Percentiles rank a stretch among this genome's conserved stretches.
Evolutionary conservation across 2,329 filamentous ascomycete genomes (phyloP).

Genomic region (Pestalotiopsis sp.): DNA sequence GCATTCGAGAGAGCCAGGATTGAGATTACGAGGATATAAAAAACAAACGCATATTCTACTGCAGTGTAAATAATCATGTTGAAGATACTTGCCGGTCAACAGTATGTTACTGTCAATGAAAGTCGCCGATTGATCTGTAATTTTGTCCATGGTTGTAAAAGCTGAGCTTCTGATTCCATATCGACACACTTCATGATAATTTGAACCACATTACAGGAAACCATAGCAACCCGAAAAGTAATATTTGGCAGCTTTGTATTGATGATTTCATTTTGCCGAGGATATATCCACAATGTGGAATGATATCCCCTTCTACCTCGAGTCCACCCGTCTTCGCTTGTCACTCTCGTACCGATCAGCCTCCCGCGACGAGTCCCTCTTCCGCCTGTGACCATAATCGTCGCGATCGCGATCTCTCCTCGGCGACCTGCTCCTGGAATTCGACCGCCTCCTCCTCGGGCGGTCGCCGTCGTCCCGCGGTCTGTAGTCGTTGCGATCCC

Average conservation of each 20-base stretch:
- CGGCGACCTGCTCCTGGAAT: constrained; percentile 58
- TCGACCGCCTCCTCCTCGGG: constrained; percentile 34
- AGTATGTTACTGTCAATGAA: too few species aligned
- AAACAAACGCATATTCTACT: too few species aligned
- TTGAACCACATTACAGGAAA: background rate
- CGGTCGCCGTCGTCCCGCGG: constrained; percentile 29
- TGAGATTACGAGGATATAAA: constrained; percentile 80
- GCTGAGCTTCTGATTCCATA: background rate
- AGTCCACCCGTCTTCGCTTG: constrained; percentile 61
- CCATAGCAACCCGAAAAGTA: background rate
- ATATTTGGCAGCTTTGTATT: background rate
- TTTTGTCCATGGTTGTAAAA: background rate
- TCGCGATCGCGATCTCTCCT: constrained; percentile 34
- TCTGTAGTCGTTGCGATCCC: constrained; percentile 19
- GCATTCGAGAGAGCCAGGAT: constrained; percentile 83
- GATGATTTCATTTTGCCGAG: background rate
- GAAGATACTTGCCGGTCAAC: too few species aligned
- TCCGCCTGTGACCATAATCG: constrained; percentile 52
- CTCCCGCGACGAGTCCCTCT: constrained; percentile 60
- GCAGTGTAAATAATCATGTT: too few species aligned
- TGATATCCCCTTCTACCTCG: constrained; percentile 28
- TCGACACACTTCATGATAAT: background rate
- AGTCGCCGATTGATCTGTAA: background rate
- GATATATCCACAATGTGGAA: background rate
- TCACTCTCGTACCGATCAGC: constrained; percentile 57